Evolutionary conservation across 352 stramenopile species (phyloP), one percentile per base, ranked within the genome.

Genomic region (Aphanomyces invadans): DNA sequence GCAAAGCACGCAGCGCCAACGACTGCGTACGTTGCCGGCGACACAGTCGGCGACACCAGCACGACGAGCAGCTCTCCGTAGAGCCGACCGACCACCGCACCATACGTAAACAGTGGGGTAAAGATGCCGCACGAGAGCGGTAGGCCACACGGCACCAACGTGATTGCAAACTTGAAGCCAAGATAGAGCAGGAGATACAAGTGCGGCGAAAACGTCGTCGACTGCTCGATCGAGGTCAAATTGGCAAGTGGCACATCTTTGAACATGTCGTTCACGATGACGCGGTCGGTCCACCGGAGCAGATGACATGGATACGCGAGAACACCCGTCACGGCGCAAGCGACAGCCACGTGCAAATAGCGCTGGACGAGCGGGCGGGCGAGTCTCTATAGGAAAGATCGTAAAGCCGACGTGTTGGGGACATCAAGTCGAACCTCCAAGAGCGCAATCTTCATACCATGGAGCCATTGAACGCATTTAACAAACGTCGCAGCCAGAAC

Each of bases 1-100:
- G 89, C 74, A 62, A 98, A 96, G 55, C 87, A 91, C 7, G 90
- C 92, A 2, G 92, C 92, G 1, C 91, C 92, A 10, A 98, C 89
- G 23, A 98, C 80, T 0, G 90, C 88, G 49, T 96, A 98, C 5
- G 84, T 89, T 0, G 82, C 82, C 17, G 83, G 80, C 0, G 81
- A 89, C 61, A 91, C 81, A 11, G 78, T 79, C n/a, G 81, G 77
- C 52, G 80, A 88, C 77, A 82, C 90, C 54, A 88, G 77, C 64
- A 83, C 83, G 71, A 88, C 80, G 1, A 95, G 65, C 3, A 81
- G 84, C 70, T 95, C 86, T 12, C 86, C 86, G 23, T 90, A 91
- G 0, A 88, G 71, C 4, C 84, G 70, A 1, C 86, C 86, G 2
- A 92, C 68, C 12, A 80, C 85, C 0, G 86, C 86, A 23, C 86